Evolutionary conservation across 257 asterid species (phyloP).

Genomic region (Ocimum tenuiflorum): DNA sequence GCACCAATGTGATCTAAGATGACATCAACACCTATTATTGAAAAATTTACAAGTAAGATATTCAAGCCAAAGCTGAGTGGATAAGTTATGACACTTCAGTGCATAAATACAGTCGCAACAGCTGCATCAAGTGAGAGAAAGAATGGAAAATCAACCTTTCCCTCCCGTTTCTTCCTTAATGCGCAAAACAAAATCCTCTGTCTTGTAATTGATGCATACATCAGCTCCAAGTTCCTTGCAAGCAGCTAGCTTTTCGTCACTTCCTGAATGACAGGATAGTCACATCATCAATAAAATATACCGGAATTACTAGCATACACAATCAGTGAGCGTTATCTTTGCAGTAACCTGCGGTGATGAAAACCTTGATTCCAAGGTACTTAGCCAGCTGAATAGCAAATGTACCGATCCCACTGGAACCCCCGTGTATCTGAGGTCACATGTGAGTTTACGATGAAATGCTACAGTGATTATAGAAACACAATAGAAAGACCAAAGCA

Average conservation of each 20-base stretch:
- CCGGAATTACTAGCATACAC: background rate
- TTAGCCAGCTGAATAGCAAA: constrained; percentile 93
- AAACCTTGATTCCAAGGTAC: constrained; percentile 62
- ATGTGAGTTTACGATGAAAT: background rate
- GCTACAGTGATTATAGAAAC: background rate
- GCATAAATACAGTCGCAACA: background rate
- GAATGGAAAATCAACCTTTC: constrained; percentile 38
- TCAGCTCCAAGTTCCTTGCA: constrained; percentile 95
- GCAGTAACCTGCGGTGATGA: constrained; percentile 81
- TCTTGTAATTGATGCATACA: constrained; percentile 90
- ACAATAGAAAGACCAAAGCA: background rate
- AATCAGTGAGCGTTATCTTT: background rate
- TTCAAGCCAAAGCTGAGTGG: background rate
- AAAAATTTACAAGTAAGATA: constrained; percentile 9
- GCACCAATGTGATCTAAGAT: constrained; percentile 84
- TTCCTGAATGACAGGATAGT: constrained; percentile 42
- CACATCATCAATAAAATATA: background rate
- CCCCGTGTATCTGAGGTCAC: constrained; percentile 79
- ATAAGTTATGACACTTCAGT: background rate
- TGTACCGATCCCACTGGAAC: constrained; percentile 97
- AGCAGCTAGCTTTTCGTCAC: constrained; percentile 80
- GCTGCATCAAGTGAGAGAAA: background rate
- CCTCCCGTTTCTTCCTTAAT: constrained; percentile 94
- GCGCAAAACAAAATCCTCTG: constrained; percentile 82
- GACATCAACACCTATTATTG: constrained; percentile 72